Conservation (phyloP, 768 basidiomycete genomes). For the Mycena haematopus region DNA sequence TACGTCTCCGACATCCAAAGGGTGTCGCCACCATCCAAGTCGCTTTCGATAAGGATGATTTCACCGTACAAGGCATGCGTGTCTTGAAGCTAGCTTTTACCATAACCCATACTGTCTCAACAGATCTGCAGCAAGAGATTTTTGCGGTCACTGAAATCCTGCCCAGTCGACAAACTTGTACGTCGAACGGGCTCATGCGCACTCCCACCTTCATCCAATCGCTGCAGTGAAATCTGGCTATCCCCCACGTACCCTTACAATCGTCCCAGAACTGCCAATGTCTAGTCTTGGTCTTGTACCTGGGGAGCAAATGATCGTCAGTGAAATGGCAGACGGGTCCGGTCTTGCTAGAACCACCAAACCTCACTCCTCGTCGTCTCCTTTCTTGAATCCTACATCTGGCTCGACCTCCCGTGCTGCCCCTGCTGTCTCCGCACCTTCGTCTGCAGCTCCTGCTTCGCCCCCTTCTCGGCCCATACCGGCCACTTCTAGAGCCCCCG, state of each 20-base stretch:
- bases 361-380: conserved; percentile 30
- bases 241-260: conserved; percentile 75
- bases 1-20: conserved; percentile 85
- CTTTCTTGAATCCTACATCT: conserved; percentile 15
- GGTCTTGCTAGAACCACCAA: conserved; percentile 33
- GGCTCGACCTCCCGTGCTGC: conserved; percentile 11
- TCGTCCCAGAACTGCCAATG: conserved; percentile 76
- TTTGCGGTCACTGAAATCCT: conserved; percentile 70
- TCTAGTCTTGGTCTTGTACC: conserved; percentile 75
- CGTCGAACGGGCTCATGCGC: conserved; percentile 37
- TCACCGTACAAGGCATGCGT: conserved; percentile 58
- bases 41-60: conserved; percentile 54
- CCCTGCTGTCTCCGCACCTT: conserved; percentile 17
- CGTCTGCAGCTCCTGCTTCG: conserved; percentile 7
- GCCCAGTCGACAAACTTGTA: conserved; percentile 80
- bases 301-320: conserved; percentile 91
- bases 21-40: conserved; percentile 82
- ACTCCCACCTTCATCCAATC: conserved; percentile 13
- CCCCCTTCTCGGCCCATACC: conserved; percentile 22
- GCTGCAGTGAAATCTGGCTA: conserved; percentile 80
- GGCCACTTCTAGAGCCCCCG: conserved; percentile 28
- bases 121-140: conserved; percentile 77
- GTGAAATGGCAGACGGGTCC: conserved; percentile 39
- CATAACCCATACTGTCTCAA: background rate
- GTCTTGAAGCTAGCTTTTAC: background rate